Conservation (phyloP, 805 yeast genomes). For the Teunomyces atbi region DNA sequence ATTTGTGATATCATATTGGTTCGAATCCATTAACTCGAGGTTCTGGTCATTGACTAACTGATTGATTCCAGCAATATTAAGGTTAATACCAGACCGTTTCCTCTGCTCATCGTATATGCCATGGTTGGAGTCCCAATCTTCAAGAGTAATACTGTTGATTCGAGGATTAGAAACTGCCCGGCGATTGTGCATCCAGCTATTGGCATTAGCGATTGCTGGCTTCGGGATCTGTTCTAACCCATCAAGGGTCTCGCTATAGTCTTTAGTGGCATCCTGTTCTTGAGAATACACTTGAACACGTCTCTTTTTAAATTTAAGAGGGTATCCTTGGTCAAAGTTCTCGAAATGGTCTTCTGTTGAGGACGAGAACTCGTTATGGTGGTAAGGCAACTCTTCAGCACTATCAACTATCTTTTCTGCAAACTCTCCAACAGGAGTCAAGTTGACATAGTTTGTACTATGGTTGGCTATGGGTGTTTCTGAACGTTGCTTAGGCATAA, state of each 20-base stretch:
- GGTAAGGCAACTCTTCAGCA: constrained; percentile 6
- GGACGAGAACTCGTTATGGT: constrained; percentile 17
- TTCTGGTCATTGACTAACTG: constrained; percentile 18
- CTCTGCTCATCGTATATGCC: constrained; percentile 23
- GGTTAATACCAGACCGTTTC: constrained; percentile 21
- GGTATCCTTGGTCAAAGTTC: constrained; percentile 24
- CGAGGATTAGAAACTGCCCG: constrained; percentile 3
- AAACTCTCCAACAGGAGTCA: constrained; percentile 12
- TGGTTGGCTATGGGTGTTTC: background rate
- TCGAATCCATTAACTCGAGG: constrained; percentile 8
- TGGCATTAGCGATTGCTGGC: constrained; percentile 6
- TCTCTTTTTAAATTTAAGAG: constrained; percentile 4
- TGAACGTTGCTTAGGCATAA: background rate
- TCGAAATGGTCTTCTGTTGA: constrained; percentile 16
- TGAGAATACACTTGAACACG: constrained; percentile 7
- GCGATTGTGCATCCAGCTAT: constrained; percentile 6
- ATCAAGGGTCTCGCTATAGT: constrained; percentile 6
- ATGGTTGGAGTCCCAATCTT: constrained; percentile 32
- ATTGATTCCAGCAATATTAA: constrained; percentile 16
- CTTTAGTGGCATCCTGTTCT: background rate
- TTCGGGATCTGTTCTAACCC: constrained; percentile 31
- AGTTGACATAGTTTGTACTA: background rate
- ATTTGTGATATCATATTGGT: background rate
- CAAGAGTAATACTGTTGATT: constrained; percentile 22
- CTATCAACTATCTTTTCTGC: constrained; percentile 1